Conservation (phyloP, 148 eudicot genomes). For the Tetragonia tetragonoides region DNA sequence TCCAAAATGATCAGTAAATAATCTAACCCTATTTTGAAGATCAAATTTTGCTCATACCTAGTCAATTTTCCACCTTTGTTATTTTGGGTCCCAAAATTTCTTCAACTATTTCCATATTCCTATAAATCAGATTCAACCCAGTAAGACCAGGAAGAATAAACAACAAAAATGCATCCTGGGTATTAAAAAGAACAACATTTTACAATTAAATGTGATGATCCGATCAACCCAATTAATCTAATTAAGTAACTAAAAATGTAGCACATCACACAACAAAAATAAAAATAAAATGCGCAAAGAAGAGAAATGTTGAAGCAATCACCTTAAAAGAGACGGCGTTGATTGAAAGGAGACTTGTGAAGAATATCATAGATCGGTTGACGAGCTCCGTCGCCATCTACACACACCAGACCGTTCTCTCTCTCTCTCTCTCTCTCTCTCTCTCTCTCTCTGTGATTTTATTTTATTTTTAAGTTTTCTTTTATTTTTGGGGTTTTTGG, state of each 20-base stretch:
- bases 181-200: conserved; percentile 17
- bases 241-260: conserved; percentile 1
- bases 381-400: conserved; percentile 49
- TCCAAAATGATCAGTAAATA: neutral
- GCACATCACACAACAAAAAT: neutral
- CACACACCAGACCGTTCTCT: conserved; percentile 29
- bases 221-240: neutral
- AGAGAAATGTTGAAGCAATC: conserved; percentile 4
- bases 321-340: conserved; percentile 36
- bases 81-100: conserved; percentile 3
- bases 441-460: conserved; percentile 1
- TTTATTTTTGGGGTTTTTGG: neutral
- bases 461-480: conserved; percentile 19
- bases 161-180: conserved; percentile 19
- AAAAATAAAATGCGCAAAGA: neutral
- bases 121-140: conserved; percentile 13
- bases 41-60: neutral
- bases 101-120: conserved; percentile 12
- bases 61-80: neutral
- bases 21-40: neutral
- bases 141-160: conserved; percentile 4
- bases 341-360: conserved; percentile 16
- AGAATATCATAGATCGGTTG: conserved; percentile 32
- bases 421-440: conserved; percentile 18
- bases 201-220: neutral